Evolutionary conservation across 139 green algal species (phyloP).

Genomic region (Auxenochlorella pyrenoidosa): DNA sequence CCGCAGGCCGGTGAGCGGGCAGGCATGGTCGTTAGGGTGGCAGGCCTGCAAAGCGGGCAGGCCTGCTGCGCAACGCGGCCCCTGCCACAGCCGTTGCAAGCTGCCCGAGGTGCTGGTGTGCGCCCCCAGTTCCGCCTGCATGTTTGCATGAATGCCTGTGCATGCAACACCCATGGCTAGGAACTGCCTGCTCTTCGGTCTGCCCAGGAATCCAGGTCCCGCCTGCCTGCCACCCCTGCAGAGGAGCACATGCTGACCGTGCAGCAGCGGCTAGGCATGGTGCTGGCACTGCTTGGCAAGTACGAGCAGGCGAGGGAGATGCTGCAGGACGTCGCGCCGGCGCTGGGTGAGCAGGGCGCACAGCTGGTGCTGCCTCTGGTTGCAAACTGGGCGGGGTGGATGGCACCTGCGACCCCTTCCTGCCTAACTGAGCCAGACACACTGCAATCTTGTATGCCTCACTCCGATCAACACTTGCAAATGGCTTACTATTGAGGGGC

Average conservation of each 20-base stretch:
- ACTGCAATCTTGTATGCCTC: neutral
- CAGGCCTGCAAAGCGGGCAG: too few relatives aligned
- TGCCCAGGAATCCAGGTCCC: too few relatives aligned
- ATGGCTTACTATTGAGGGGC: too few relatives aligned
- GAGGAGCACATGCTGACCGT: conserved; percentile 42
- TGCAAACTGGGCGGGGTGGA: neutral
- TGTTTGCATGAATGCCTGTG: too few relatives aligned
- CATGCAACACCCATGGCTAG: too few relatives aligned
- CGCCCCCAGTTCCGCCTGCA: too few relatives aligned
- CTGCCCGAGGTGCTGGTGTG: neutral
- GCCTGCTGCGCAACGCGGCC: too few relatives aligned
- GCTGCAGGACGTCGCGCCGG: conserved; percentile 30
- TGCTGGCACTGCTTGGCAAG: conserved; percentile 10
- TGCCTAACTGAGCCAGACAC: too few relatives aligned
- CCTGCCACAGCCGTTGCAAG: neutral
- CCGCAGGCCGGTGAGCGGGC: neutral
- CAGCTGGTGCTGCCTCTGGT: neutral
- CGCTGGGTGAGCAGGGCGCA: neutral
- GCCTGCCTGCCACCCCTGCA: neutral
- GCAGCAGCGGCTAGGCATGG: conserved; percentile 45
- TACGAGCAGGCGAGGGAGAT: conserved; percentile 1
- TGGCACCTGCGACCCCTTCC: too few relatives aligned
- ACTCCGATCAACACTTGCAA: too few relatives aligned
- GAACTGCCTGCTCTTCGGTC: too few relatives aligned
- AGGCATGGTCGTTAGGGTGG: too few relatives aligned